Evolutionary conservation across 2,329 filamentous ascomycete genomes (phyloP).

Genomic region (Colletotrichum limetticola): DNA sequence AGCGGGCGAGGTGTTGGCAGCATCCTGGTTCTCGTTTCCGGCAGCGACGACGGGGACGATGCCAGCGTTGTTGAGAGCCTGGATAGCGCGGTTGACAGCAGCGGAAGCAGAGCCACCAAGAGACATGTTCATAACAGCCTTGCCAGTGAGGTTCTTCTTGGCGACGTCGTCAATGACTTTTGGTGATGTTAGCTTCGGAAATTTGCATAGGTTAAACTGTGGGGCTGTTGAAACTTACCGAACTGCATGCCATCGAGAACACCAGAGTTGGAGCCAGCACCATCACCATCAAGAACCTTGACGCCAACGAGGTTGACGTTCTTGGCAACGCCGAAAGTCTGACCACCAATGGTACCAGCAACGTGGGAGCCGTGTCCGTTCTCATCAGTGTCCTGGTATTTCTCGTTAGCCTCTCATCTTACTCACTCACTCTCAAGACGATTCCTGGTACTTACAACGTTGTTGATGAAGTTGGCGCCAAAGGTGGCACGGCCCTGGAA

Average conservation of each 20-base stretch:
- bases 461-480: slow-evolving; percentile 63
- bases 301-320: slow-evolving; percentile 65
- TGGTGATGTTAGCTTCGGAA: slow-evolving; percentile 4
- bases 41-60: slow-evolving; percentile 70
- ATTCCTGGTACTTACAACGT: slow-evolving; percentile 48
- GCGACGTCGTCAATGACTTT: slow-evolving; percentile 57
- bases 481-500: slow-evolving; percentile 66
- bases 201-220: not conserved
- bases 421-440: slow-evolving; percentile 9
- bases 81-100: slow-evolving; percentile 66
- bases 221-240: slow-evolving; percentile 39
- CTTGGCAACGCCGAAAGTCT: slow-evolving; percentile 72
- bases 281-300: slow-evolving; percentile 68
- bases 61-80: slow-evolving; percentile 59
- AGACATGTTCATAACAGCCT: slow-evolving; percentile 73
- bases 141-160: slow-evolving; percentile 55
- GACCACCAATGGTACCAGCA: slow-evolving; percentile 69
- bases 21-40: slow-evolving; percentile 67
- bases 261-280: slow-evolving; percentile 59
- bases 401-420: slow-evolving; percentile 7
- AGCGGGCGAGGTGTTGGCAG: slow-evolving; percentile 62
- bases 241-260: slow-evolving; percentile 71
- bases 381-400: slow-evolving; percentile 58
- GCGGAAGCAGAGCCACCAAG: slow-evolving; percentile 61
- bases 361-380: slow-evolving; percentile 75